phyloP scores from a whole-genome alignment of 306 rosid genomes.

The Oemleria cerasiformis region DNA sequence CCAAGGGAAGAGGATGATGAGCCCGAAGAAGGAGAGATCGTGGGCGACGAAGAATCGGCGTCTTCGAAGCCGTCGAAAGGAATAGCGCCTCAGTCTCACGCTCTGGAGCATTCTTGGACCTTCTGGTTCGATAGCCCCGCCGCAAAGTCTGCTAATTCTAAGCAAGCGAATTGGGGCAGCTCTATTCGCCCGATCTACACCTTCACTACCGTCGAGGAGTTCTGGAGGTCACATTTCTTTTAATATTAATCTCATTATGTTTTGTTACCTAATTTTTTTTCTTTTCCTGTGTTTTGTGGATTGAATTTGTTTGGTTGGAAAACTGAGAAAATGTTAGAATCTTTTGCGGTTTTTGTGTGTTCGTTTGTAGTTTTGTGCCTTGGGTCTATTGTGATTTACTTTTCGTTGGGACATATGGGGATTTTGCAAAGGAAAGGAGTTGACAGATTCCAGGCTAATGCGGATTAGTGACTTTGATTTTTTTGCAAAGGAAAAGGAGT shows the following conservation, averaged over 20 bases:
- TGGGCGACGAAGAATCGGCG: conserved; percentile 46
- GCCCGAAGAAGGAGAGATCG: conserved; percentile 81
- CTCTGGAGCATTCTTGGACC: conserved; percentile 88
- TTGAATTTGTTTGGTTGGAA: conserved; percentile 7
- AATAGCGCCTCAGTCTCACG: conserved; percentile 44
- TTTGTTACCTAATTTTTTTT: background rate
- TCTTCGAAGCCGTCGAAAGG: conserved; percentile 41
- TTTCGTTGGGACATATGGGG: background rate
- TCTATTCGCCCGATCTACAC: conserved; percentile 71
- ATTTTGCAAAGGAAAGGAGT: background rate
- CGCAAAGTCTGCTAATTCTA: conserved; percentile 53
- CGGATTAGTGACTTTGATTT: too few species aligned
- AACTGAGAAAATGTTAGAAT: background rate
- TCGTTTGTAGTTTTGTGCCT: background rate
- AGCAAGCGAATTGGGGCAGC: conserved; percentile 72
- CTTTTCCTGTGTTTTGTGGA: background rate
- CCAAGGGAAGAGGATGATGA: conserved; percentile 46
- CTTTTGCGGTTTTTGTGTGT: background rate
- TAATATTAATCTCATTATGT: background rate
- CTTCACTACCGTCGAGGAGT: conserved; percentile 73
- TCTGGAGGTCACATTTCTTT: conserved; percentile 65
- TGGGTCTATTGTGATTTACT: background rate
- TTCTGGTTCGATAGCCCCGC: conserved; percentile 90
- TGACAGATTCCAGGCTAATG: too few species aligned
- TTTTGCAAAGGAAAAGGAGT: too few species aligned